Base-by-base conservation (phyloP, 2,329 filamentous ascomycete genomes). In the Fusarium sp. region DNA sequence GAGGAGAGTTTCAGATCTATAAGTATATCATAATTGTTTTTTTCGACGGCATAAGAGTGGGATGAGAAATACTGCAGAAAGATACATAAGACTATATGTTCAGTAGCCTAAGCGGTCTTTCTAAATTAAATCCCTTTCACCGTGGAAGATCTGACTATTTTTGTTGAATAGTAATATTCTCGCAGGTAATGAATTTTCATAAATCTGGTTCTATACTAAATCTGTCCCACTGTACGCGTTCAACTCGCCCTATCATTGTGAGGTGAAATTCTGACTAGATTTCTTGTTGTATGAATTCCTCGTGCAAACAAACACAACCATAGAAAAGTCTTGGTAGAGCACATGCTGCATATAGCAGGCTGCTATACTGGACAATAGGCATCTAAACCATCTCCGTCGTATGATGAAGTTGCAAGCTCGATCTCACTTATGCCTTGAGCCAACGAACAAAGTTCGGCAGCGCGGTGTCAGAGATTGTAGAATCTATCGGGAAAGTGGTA, bases 271-370 rank as follows among this genome's bases (percentile, higher is more conserved):
- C 3, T 23, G 14, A 5, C 10, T 19, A 3, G n/a, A 5, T 4
- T 6, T 49, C 3, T n/a, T 16, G 4, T 46, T 14, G 6, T 19
- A 14, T 14, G 11, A 31, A 33, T 19, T 10, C 8, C 14, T 5
- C 3, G 7, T 7, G 11, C 2, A 14, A 49, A 23, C 3, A 7
- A 23, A 33, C 10, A 10, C 11, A 1, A 0, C 29, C 8, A 23
- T 23, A 0, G 3, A 23, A 23, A 15, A 33, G n/a, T 15, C 8
- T 49, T 15, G 1, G 8, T 10, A 19, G 15, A 33, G 29, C 8
- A 15, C n/a, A 33, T 18, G 27, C 45, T n/a, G 5, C 2, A 49
- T 1, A 18, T 18, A 0, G 5, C 15, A 31, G 0, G 1, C 10
- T 15, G 10, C 5, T 23, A 10, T 33, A 33, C 8, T 33, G 9